phyloP scores from a whole-genome alignment of 768 basidiomycete genomes.

The Mycena filopes region DNA sequence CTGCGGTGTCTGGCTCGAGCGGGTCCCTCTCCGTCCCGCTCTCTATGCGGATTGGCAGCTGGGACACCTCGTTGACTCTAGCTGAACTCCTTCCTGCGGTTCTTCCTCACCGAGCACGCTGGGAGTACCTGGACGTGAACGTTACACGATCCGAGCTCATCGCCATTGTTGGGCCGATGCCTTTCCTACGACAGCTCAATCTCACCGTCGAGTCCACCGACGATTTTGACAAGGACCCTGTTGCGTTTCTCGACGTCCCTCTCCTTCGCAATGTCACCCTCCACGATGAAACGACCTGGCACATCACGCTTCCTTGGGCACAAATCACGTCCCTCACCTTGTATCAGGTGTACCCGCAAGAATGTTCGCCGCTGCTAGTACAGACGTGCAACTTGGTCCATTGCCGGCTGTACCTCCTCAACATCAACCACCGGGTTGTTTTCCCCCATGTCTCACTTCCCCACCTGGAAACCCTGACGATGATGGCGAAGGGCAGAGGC shows the following conservation, averaged over 20 bases:
- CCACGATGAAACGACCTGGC: background rate
- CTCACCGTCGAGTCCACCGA: too few relatives aligned
- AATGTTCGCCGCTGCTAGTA: background rate
- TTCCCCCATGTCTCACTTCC: background rate
- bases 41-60: background rate
- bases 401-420: background rate
- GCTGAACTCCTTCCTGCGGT: too few relatives aligned
- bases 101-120: background rate
- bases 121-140: background rate
- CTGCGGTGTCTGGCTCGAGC: background rate
- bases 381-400: background rate
- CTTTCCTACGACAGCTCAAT: too few relatives aligned
- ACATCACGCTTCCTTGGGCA: background rate
- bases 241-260: background rate
- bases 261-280: background rate
- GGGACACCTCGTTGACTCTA: background rate
- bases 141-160: background rate
- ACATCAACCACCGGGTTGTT: background rate
- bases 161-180: background rate
- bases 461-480: background rate
- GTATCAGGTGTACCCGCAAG: background rate
- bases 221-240: too few relatives aligned
- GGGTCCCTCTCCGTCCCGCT: background rate
- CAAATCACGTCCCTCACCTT: background rate
- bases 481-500: background rate